Conservation (phyloP, 2,329 filamentous ascomycete genomes). For the Pseudogymnoascus sp. region DNA sequence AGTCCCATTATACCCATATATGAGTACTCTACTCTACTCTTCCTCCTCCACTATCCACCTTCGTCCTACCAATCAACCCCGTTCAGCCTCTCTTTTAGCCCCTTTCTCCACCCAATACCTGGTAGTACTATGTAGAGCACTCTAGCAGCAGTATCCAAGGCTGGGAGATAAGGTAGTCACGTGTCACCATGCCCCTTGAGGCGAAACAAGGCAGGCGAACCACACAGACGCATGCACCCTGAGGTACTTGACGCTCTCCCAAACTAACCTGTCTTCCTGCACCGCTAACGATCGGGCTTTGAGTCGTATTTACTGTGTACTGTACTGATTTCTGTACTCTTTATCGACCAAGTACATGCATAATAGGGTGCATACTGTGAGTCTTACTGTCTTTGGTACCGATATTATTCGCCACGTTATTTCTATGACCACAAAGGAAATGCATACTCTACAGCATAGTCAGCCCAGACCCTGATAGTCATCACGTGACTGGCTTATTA, state of each 20-base stretch:
- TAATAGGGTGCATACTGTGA: background rate
- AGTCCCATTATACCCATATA: background rate
- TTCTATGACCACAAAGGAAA: background rate
- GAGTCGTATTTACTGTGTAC: no score
- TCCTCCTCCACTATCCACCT: background rate
- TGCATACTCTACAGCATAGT: background rate
- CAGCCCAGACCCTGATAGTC: background rate
- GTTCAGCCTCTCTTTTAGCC: background rate
- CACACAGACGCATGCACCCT: background rate
- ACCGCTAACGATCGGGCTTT: no score
- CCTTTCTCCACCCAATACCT: background rate
- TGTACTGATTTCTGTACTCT: background rate
- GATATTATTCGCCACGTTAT: conserved; percentile 2
- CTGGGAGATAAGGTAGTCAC: background rate
- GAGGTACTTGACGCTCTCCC: background rate
- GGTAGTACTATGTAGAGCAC: no score
- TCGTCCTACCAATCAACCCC: background rate
- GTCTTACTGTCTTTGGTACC: background rate
- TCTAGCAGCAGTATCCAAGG: no score
- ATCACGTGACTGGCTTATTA: background rate
- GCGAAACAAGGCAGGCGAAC: background rate
- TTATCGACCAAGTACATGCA: background rate
- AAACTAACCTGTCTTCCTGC: background rate
- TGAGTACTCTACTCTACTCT: background rate
- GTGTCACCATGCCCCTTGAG: background rate